Evolutionary conservation across 2,329 filamentous ascomycete genomes (phyloP).

Genomic region (Neophaeococcomyces mojaviensis): DNA sequence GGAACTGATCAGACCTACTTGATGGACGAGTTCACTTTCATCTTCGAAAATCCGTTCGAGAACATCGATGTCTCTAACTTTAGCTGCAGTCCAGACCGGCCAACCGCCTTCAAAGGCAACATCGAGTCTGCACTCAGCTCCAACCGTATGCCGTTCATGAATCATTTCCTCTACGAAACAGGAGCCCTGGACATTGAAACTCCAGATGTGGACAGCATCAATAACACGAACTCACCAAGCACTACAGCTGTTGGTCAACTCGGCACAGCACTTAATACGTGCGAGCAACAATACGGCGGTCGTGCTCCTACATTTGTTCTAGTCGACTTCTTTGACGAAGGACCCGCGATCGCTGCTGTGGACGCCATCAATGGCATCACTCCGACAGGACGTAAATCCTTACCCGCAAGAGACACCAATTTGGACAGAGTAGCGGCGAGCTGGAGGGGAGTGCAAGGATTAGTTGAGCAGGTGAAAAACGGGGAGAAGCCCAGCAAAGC

Average conservation of each 20-base stretch:
- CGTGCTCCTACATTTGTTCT: slow-evolving; percentile 63
- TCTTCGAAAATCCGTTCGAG: slow-evolving; percentile 69
- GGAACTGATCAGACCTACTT: slow-evolving; percentile 37
- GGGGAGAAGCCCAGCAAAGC: slow-evolving; percentile 33
- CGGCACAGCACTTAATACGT: slow-evolving; percentile 44
- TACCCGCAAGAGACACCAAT: slow-evolving; percentile 26
- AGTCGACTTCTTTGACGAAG: slow-evolving; percentile 73
- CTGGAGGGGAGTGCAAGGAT: slow-evolving; percentile 31
- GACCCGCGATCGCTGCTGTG: slow-evolving; percentile 60
- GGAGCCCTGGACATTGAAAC: slow-evolving; percentile 47
- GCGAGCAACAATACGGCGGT: slow-evolving; percentile 45
- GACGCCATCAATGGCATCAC: slow-evolving; percentile 57
- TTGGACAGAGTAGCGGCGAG: slow-evolving; percentile 23
- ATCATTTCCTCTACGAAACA: slow-evolving; percentile 63
- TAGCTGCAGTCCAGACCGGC: slow-evolving; percentile 64
- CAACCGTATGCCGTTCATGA: slow-evolving; percentile 63
- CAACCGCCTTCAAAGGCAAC: slow-evolving; percentile 44
- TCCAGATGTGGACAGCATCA: slow-evolving; percentile 54
- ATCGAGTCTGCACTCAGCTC: slow-evolving; percentile 45
- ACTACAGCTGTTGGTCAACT: slow-evolving; percentile 46
- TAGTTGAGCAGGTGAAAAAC: slow-evolving; percentile 31
- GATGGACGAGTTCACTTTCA: slow-evolving; percentile 36
- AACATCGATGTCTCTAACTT: slow-evolving; percentile 57
- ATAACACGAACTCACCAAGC: slow-evolving; percentile 57
- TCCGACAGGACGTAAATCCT: slow-evolving; percentile 32